phyloP scores from a whole-genome alignment of 768 basidiomycete species.

The Auriscalpium orientale region DNA sequence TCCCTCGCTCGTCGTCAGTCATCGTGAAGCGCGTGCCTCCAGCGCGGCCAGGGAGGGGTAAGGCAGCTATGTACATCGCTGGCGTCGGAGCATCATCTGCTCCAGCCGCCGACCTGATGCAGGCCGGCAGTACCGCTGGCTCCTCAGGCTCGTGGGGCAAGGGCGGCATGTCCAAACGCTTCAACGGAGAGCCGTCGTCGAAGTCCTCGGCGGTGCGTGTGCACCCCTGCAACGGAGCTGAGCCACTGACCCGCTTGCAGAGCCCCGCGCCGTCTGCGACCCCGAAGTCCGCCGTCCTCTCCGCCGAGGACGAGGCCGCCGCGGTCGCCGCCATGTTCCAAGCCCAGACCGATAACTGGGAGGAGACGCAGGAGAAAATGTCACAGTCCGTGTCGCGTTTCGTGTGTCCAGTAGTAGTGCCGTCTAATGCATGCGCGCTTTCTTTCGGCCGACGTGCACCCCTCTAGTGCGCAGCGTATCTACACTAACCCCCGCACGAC shows the following conservation, averaged over 20 bases:
- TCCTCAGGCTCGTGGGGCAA: constrained; percentile 52
- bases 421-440: constrained; percentile 60
- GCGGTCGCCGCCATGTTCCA: constrained; percentile 98
- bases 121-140: constrained; percentile 18
- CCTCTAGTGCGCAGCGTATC: constrained; percentile 55
- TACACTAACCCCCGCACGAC: constrained; percentile 62
- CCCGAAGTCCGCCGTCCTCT: constrained; percentile 26
- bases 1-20: constrained; percentile 92
- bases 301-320: constrained; percentile 78
- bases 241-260: neutral
- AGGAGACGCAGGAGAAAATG: constrained; percentile 99
- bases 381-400: constrained; percentile 85
- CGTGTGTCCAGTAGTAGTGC: constrained; percentile 58
- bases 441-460: constrained; percentile 16
- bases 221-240: no score
- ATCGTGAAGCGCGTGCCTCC: constrained; percentile 88
- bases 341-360: constrained; percentile 91
- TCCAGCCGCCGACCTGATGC: constrained; percentile 31
- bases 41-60: constrained; percentile 73
- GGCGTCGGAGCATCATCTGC: constrained; percentile 36
- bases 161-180: constrained; percentile 71
- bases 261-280: neutral
- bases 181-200: constrained; percentile 53
- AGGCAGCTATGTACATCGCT: constrained; percentile 66
- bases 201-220: neutral